These are phyloP conservation scores for Pezicula rhizophila DNA, from an alignment of 2,329 filamentous ascomycete species.

Conservation along the genomic window DNA sequence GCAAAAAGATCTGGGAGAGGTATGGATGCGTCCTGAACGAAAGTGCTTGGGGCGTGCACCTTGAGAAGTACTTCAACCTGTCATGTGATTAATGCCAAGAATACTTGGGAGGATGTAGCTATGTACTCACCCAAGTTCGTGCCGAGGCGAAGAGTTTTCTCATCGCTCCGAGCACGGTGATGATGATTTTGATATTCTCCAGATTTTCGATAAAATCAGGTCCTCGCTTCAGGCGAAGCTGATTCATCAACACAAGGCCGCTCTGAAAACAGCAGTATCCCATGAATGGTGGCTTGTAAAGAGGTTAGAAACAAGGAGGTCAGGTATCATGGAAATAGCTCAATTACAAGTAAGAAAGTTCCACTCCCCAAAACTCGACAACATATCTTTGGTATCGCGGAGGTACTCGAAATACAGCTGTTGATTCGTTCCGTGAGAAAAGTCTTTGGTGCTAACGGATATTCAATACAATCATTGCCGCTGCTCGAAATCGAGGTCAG, in stretches of 20 bases:
- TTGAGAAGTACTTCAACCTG: not conserved
- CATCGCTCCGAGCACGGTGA: not conserved
- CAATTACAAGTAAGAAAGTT: not conserved
- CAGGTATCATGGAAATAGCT: not conserved
- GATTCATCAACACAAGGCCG: not conserved
- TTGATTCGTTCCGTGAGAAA: not conserved
- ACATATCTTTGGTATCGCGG: not conserved
- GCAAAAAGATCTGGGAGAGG: not conserved
- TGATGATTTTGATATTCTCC: not conserved
- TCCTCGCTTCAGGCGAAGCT: not conserved
- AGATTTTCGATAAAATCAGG: not conserved
- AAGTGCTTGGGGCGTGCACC: not conserved
- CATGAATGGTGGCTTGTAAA: not conserved
- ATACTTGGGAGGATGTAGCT: not conserved
- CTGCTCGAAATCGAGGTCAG: not conserved
- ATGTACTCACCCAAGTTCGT: not conserved
- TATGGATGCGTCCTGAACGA: not conserved
- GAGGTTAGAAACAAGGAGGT: not conserved
- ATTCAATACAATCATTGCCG: not conserved
- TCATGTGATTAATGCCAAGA: not conserved
- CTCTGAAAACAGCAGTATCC: not conserved
- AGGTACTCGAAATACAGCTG: not conserved
- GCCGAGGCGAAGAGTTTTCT: not conserved
- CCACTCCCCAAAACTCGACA: not conserved
- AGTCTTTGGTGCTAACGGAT: not conserved